These are phyloP conservation scores for Cladophialophora yegresii DNA, from an alignment of 2,329 filamentous ascomycete species.

Conservation along the genomic window DNA sequence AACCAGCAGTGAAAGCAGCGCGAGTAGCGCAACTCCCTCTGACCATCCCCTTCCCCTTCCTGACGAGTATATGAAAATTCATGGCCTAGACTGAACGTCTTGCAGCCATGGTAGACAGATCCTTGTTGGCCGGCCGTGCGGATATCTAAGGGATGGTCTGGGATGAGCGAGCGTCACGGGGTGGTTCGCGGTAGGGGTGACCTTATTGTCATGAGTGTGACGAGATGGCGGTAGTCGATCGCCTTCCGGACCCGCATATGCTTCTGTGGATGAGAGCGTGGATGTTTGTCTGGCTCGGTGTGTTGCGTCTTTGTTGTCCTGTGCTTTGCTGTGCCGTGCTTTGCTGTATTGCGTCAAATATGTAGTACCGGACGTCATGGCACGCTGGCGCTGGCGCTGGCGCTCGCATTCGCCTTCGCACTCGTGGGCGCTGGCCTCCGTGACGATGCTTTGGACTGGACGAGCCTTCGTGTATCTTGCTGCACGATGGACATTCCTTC, in stretches of 20 bases:
- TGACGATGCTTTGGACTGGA: too few species aligned
- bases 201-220: too few species aligned
- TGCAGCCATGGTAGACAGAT: background rate
- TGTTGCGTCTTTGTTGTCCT: too few species aligned
- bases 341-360: background rate
- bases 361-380: background rate
- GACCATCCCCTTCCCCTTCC: background rate
- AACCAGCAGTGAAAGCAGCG: background rate
- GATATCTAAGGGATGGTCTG: too few species aligned
- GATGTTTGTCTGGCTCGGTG: background rate
- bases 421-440: background rate
- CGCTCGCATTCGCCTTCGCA: too few species aligned
- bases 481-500: background rate
- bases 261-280: background rate
- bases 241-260: background rate
- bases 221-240: too few species aligned
- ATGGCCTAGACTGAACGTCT: background rate
- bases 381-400: background rate
- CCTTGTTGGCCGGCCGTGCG: too few species aligned
- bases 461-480: background rate
- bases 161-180: too few species aligned
- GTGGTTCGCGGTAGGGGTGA: too few species aligned
- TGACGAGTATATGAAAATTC: too few species aligned
- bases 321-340: background rate
- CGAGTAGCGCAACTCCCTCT: background rate